Percentiles rank a stretch among this genome's conserved stretches.
Evolutionary conservation across 352 stramenopile species (phyloP).

Genomic region (Phytophthora aleatoria): DNA sequence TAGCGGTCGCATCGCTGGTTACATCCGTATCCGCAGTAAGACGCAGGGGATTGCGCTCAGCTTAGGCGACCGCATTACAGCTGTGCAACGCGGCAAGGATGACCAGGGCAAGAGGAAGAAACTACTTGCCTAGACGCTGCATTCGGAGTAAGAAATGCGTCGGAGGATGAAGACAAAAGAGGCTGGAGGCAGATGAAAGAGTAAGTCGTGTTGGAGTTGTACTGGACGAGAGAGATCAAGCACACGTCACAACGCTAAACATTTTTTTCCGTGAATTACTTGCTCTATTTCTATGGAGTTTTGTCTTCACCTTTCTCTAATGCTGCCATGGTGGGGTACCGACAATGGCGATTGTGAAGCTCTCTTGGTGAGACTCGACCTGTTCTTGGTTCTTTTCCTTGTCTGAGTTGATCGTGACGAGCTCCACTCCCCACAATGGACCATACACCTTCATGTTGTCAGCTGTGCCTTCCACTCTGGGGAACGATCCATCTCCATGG

Average conservation of each 20-base stretch:
- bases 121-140: slow-evolving; percentile 56
- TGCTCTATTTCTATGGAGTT: slow-evolving; percentile 33
- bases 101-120: slow-evolving; percentile 89
- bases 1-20: slow-evolving; percentile 96
- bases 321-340: slow-evolving; percentile 40
- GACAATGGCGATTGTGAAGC: slow-evolving; percentile 60
- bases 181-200: slow-evolving; percentile 11
- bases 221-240: slow-evolving; percentile 40
- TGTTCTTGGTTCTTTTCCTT: slow-evolving; percentile 16
- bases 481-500: slow-evolving; percentile 32
- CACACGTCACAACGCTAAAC: slow-evolving; percentile 32
- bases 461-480: slow-evolving; percentile 46
- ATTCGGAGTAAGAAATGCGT: slow-evolving; percentile 27
- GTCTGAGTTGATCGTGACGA: slow-evolving; percentile 26
- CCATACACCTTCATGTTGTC: slow-evolving; percentile 56
- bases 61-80: slow-evolving; percentile 98
- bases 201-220: slow-evolving; percentile 30
- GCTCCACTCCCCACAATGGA: slow-evolving; percentile 62
- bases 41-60: slow-evolving; percentile 99
- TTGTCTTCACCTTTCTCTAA: slow-evolving; percentile 21
- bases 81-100: slow-evolving; percentile 92
- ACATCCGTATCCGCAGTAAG: slow-evolving; percentile 99
- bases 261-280: slow-evolving; percentile 39
- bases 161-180: slow-evolving; percentile 11
- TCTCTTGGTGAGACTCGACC: slow-evolving; percentile 29